These are phyloP conservation scores for Lasiodiplodia sp. DNA, from an alignment of 2,329 filamentous ascomycete species.

Conservation along the genomic window DNA sequence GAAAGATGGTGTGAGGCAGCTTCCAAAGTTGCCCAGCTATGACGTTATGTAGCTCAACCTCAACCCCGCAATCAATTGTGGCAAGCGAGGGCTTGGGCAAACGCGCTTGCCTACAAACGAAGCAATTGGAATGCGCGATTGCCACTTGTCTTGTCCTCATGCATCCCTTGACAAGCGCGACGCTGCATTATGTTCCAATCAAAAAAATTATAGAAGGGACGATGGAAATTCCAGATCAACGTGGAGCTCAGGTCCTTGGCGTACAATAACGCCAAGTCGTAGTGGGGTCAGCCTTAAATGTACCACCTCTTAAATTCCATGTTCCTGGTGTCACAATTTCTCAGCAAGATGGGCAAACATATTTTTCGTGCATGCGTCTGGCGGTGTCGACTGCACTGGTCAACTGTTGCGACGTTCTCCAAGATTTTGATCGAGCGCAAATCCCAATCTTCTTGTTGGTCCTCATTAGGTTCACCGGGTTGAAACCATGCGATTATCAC, in stretches of 20 bases:
- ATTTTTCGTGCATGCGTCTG: not conserved
- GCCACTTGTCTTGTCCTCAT: not conserved
- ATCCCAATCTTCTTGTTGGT: not conserved
- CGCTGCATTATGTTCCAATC: not conserved
- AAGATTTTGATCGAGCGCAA: not conserved
- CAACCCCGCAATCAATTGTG: conserved; percentile 26
- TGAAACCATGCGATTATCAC: conserved; percentile 16
- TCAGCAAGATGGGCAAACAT: not conserved
- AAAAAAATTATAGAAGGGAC: too few relatives aligned
- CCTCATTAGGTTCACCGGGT: not conserved
- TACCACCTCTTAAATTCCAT: not conserved
- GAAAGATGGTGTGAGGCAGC: not conserved
- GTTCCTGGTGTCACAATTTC: not conserved
- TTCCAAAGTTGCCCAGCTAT: conserved; percentile 12
- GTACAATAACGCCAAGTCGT: not conserved
- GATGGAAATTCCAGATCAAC: not conserved
- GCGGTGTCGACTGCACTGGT: not conserved
- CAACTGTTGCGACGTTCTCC: not conserved
- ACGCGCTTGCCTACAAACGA: conserved; percentile 1
- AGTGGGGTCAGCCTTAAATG: not conserved
- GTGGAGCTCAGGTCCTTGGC: not conserved
- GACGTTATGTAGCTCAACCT: conserved; percentile 17
- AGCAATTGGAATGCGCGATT: not conserved
- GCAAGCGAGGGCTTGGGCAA: conserved; percentile 14
- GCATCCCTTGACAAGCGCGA: not conserved